Conservation (phyloP, 2,329 filamentous ascomycete genomes). For the Paecilomyces fulvus region DNA sequence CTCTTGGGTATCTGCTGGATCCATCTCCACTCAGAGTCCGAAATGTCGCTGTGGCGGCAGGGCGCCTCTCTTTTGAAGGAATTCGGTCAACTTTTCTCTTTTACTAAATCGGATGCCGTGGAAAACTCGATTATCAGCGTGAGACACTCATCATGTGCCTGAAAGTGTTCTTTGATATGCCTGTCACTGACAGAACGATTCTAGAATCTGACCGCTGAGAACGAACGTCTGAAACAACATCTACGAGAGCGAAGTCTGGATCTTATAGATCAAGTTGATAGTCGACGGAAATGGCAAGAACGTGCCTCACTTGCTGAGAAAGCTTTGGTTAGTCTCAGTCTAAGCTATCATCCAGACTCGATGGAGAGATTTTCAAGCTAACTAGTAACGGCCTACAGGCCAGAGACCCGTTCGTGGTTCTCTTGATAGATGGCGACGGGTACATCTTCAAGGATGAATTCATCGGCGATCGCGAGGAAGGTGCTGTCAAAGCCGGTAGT, state of each 20-base stretch:
- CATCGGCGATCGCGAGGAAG: slow-evolving; percentile 42
- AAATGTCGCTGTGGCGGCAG: background rate
- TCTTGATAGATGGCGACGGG: slow-evolving; percentile 52
- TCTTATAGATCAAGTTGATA: background rate
- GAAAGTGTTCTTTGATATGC: background rate
- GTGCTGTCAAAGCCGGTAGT: background rate
- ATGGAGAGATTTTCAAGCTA: background rate
- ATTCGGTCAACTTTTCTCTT: background rate
- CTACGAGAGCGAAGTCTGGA: background rate
- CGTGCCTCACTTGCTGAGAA: background rate
- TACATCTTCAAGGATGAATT: slow-evolving; percentile 43
- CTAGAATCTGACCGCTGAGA: background rate
- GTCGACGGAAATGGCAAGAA: background rate
- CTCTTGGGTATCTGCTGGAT: background rate
- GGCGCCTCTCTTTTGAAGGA: background rate
- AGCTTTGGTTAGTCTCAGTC: background rate
- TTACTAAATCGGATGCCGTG: background rate
- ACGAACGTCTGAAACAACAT: background rate
- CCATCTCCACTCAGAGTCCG: background rate
- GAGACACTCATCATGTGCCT: background rate
- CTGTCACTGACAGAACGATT: background rate
- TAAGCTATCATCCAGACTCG: no score
- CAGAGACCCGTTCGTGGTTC: slow-evolving; percentile 47
- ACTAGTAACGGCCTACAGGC: background rate
- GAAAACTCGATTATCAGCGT: background rate